Conservation (phyloP, 1,139 yeast genomes). For the Entelexis sorbosivorans region DNA sequence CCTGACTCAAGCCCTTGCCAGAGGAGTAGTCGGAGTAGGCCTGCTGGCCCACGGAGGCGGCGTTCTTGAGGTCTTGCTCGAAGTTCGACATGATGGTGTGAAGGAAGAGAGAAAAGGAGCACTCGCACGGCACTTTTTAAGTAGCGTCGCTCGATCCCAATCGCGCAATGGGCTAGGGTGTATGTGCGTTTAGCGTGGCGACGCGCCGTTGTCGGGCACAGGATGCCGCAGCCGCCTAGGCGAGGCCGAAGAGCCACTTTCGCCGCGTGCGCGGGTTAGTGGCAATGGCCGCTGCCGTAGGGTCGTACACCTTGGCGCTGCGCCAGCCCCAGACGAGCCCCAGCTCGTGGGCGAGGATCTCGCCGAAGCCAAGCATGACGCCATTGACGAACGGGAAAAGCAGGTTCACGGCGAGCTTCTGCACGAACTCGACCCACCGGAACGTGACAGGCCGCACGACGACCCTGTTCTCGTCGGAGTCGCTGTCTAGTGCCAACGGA, state of each 20-base stretch:
- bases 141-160: neutral
- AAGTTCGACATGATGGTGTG: slow-evolving; percentile 4
- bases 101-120: neutral
- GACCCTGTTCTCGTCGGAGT: neutral
- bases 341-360: slow-evolving; percentile 83
- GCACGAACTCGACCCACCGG: slow-evolving; percentile 27
- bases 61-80: slow-evolving; percentile 8
- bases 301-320: slow-evolving; percentile 41
- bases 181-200: neutral
- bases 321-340: slow-evolving; percentile 72
- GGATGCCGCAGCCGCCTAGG: slow-evolving; percentile 1
- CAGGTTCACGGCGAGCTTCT: slow-evolving; percentile 44
- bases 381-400: slow-evolving; percentile 86
- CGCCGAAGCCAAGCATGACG: slow-evolving; percentile 93
- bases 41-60: slow-evolving; percentile 5
- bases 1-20: slow-evolving; percentile 9
- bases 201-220: neutral
- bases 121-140: neutral
- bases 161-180: neutral
- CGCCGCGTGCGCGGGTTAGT: slow-evolving; percentile 19
- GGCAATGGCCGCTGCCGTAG: slow-evolving; percentile 12
- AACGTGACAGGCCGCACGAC: neutral
- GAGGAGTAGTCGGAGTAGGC: slow-evolving; percentile 7
- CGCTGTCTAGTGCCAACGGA: neutral
- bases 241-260: slow-evolving; percentile 22